Evolutionary conservation across 2,329 filamentous ascomycete species (phyloP), one percentile per base, ranked within the genome.

Genomic region (Arachnomyces sp.): DNA sequence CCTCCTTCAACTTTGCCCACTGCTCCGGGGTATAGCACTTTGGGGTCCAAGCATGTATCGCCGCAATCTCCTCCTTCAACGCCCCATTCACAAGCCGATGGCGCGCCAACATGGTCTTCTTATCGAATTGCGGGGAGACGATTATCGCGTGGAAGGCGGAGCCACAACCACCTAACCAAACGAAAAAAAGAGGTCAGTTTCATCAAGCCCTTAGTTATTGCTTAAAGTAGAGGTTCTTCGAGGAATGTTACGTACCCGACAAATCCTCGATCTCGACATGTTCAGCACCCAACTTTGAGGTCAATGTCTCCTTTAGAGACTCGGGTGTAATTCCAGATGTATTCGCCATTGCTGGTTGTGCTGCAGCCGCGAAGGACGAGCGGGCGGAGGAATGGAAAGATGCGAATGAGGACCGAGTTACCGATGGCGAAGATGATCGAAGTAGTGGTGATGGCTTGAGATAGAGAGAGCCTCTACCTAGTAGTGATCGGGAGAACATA

Each of bases 41-140:
- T 18, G 88, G 86, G 41, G 86, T 93, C 89, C 89, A 95, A 30
- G 89, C 89, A 69, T 95, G 89, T 53, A 95, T 94, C 49, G 77
- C 78, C 12, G 86, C 85, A 60, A 95, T 94, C 67, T 95, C 88
- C 34, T 82, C 77, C 68, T 88, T 90, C 53, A 95, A 72, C 4
- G 80, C 80, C 12, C 75, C 75, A 65, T 95, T 95, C 52, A 94
- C 88, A 47, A 93, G 74, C 32, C 89, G 80, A 65, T 95, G 86
- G 42, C 89, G 77, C 59, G 87, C 87, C 43, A 95, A 78, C 38
- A 85, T 85, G 56, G 70, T 84, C 62, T 84, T 82, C 53, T 78
- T 80, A 41, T 74, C 71, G 61, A 87, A 88, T 42, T 78, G 69
- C 25, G 81, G 72, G 7, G 82, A 85, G 16, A 85, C 80, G 38